A percentile compares a stretch with the other conserved stretches of the same genome.
Evolutionary conservation across 2,329 filamentous ascomycete species (phyloP).

Genomic region (Blastomyces silverae): DNA sequence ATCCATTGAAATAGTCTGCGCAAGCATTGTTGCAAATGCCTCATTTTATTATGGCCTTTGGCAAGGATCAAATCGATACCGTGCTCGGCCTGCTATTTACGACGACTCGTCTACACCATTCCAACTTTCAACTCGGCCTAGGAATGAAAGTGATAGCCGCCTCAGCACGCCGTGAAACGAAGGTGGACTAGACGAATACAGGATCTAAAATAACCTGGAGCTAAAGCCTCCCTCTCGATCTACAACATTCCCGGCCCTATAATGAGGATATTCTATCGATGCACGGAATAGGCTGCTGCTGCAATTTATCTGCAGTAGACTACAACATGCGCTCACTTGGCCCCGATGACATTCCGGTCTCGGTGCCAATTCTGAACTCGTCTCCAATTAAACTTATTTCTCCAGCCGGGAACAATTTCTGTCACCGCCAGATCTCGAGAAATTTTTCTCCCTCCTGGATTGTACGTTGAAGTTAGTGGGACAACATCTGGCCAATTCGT

Average conservation of each 20-base stretch:
- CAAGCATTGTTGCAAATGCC: conserved; percentile 20
- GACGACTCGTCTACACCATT: neutral
- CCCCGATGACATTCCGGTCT: neutral
- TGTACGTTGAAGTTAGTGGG: neutral
- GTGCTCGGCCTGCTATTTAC: neutral
- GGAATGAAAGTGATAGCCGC: neutral
- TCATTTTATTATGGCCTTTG: conserved; percentile 21
- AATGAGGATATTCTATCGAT: neutral
- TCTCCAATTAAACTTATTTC: neutral
- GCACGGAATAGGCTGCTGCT: neutral
- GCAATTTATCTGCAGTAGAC: neutral
- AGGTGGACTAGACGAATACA: neutral
- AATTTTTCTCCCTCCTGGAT: neutral
- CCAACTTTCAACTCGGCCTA: neutral
- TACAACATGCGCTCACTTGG: neutral
- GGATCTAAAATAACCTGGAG: too few relatives aligned
- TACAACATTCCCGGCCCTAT: neutral
- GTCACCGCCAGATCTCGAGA: neutral
- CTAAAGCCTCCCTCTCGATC: neutral
- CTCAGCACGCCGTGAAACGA: neutral
- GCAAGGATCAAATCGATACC: conserved; percentile 17
- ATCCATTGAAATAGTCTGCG: conserved; percentile 21
- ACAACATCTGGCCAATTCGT: too few relatives aligned
- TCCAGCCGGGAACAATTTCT: neutral
- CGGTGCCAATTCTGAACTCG: neutral